These are phyloP conservation scores for Aspergillus sp. DNA, from an alignment of 2,329 filamentous ascomycete species.

Conservation along the genomic window DNA sequence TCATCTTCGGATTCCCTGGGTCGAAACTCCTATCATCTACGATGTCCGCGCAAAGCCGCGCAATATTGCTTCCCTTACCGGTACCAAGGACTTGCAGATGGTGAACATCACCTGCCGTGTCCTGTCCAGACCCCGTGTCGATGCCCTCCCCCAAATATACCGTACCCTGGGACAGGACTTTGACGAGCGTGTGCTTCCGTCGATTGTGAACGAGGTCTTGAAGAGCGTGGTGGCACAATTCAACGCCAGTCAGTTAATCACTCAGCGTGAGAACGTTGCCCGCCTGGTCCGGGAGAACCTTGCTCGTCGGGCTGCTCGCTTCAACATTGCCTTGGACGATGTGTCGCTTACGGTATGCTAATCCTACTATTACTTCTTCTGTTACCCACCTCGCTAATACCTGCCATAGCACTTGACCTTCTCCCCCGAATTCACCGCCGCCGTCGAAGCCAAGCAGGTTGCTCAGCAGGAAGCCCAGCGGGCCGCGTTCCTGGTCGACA, in stretches of 20 bases:
- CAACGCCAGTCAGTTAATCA: constrained; percentile 97
- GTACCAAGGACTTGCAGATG: constrained; percentile 99
- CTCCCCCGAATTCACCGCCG: constrained; percentile 69
- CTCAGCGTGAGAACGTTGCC: constrained; percentile 96
- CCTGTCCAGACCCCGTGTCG: constrained; percentile 83
- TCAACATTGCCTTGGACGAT: constrained; percentile 97
- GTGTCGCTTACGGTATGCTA: constrained; percentile 82
- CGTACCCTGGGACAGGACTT: constrained; percentile 93
- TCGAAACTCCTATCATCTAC: constrained; percentile 95
- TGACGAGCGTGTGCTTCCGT: constrained; percentile 93
- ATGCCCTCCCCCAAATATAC: constrained; percentile 94
- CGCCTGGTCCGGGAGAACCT: constrained; percentile 90
- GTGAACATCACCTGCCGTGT: constrained; percentile 99
- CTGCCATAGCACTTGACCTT: constrained; percentile 62
- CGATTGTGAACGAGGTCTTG: constrained; percentile 97
- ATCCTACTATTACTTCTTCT: no score
- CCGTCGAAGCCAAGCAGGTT: constrained; percentile 70
- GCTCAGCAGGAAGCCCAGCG: constrained; percentile 91
- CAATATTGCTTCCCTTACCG: constrained; percentile 94
- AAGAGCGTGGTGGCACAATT: constrained; percentile 99
- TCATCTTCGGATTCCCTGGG: constrained; percentile 91
- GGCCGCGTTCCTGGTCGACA: constrained; percentile 96
- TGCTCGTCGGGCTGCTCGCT: constrained; percentile 83
- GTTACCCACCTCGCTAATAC: constrained; percentile 3
- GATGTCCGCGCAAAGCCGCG: constrained; percentile 97